Conservation (phyloP, 495 filamentous ascomycete genomes). For the Pyrenula aspistea region DNA sequence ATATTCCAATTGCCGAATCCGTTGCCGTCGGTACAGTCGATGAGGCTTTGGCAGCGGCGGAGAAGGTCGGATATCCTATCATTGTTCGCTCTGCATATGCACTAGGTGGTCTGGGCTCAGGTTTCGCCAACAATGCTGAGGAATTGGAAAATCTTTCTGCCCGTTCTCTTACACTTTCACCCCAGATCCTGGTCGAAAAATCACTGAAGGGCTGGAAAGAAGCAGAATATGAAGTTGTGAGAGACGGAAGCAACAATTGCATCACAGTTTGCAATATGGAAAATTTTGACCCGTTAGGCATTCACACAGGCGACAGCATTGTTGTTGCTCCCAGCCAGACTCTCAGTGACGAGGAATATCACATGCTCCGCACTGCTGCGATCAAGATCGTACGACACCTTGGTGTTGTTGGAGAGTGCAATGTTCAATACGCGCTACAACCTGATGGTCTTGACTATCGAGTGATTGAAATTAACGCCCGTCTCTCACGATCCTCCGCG, state of each 20-base stretch:
- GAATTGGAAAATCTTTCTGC: constrained; percentile 89
- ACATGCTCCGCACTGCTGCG: constrained; percentile 94
- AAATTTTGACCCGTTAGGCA: constrained; percentile 94
- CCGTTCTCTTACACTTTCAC: constrained; percentile 84
- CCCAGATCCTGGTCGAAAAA: constrained; percentile 96
- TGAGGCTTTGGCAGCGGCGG: constrained; percentile 76
- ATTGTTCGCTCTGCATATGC: constrained; percentile 96
- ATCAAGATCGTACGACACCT: constrained; percentile 95
- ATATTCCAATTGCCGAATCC: constrained; percentile 93
- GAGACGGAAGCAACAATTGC: constrained; percentile 90
- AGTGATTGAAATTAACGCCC: constrained; percentile 96
- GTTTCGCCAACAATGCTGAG: constrained; percentile 89
- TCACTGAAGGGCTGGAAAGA: constrained; percentile 99
- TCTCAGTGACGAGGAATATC: constrained; percentile 92
- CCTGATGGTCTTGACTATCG: constrained; percentile 91
- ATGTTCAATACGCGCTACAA: constrained; percentile 94
- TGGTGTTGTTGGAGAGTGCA: constrained; percentile 94
- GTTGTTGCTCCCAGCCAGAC: constrained; percentile 95
- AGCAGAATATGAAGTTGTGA: constrained; percentile 94
- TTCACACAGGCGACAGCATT: constrained; percentile 94
- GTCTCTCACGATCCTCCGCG: constrained; percentile 88
- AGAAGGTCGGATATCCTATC: constrained; percentile 84
- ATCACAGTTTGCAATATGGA: constrained; percentile 99
- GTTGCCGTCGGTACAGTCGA: constrained; percentile 85
- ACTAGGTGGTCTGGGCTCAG: constrained; percentile 87